These are phyloP conservation scores for Orychophragmus violaceus DNA, from an alignment of 345 rosid genomes.

Conservation along the genomic window DNA sequence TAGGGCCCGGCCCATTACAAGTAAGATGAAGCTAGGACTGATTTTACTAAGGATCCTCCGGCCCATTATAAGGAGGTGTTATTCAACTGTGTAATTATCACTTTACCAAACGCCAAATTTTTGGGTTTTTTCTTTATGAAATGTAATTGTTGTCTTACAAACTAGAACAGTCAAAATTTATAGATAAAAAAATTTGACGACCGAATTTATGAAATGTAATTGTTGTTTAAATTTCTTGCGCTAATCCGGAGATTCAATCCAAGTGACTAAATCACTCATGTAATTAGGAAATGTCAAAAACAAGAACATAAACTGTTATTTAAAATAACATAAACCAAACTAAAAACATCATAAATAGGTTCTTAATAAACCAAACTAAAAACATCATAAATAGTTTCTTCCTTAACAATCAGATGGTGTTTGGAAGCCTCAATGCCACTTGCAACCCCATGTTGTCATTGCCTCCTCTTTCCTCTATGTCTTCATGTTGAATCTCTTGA, in stretches of 20 bases:
- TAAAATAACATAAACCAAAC: not conserved
- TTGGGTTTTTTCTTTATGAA: too few relatives aligned
- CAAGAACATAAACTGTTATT: not conserved
- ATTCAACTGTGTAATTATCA: too few relatives aligned
- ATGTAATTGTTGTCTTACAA: too few relatives aligned
- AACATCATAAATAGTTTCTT: constrained; percentile 9
- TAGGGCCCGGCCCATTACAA: too few relatives aligned
- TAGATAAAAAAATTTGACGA: too few relatives aligned
- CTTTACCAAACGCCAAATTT: too few relatives aligned
- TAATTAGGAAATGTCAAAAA: not conserved
- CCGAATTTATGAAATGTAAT: too few relatives aligned
- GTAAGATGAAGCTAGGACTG: too few relatives aligned
- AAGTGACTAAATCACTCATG: not conserved
- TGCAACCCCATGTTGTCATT: not conserved
- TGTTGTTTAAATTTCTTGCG: not conserved
- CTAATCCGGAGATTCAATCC: not conserved
- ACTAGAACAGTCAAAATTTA: too few relatives aligned
- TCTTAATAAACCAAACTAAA: not conserved
- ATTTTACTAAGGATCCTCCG: too few relatives aligned
- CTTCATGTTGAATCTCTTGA: not conserved
- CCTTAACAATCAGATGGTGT: not conserved
- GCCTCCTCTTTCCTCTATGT: not conserved
- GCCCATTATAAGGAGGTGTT: too few relatives aligned
- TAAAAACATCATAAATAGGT: too few relatives aligned
- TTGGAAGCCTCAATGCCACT: not conserved